Evolutionary conservation across 1,284 basidiomycete genomes (phyloP).

Genomic region (Coniophora puteana): DNA sequence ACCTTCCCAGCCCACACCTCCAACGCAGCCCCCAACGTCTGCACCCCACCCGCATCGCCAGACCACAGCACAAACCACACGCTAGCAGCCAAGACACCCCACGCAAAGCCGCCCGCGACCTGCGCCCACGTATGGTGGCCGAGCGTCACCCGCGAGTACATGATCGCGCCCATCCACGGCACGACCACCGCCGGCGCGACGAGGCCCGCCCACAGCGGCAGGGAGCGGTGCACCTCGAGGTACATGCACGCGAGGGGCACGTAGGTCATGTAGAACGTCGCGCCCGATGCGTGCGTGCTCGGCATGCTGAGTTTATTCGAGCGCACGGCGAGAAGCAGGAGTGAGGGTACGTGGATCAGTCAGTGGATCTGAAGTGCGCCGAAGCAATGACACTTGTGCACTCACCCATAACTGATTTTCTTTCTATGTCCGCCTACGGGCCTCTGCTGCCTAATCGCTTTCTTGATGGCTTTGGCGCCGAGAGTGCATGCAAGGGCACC

Average conservation of each 20-base stretch:
- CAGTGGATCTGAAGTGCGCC: background rate
- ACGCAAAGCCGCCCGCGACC: conserved; percentile 61
- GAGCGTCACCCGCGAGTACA: conserved; percentile 72
- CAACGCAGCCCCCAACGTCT: conserved; percentile 13
- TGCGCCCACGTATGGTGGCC: conserved; percentile 81
- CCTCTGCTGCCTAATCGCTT: conserved; percentile 66
- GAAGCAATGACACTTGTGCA: conserved; percentile 10
- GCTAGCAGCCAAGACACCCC: conserved; percentile 54
- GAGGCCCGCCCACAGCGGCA: conserved; percentile 33
- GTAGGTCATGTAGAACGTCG: conserved; percentile 70
- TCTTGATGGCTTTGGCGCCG: conserved; percentile 69
- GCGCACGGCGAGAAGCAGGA: conserved; percentile 3
- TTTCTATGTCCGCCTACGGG: conserved; percentile 43
- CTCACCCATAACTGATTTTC: conserved; percentile 66
- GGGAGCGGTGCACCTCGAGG: conserved; percentile 47
- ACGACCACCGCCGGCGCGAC: conserved; percentile 44
- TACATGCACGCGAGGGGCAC: conserved; percentile 54
- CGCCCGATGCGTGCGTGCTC: conserved; percentile 80
- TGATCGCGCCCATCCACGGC: conserved; percentile 53
- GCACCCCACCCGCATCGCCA: conserved; percentile 16
- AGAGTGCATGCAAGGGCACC: conserved; percentile 64
- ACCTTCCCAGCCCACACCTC: too few species aligned
- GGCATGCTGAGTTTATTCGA: conserved; percentile 64
- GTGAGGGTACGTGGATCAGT: conserved; percentile 8
- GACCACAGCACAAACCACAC: conserved; percentile 66